Percentiles rank a stretch among this genome's conserved stretches.
These are phyloP conservation scores for Apophysomyces sp. DNA, from an alignment of 371 early-diverging fungal species.

Conservation along the genomic window DNA sequence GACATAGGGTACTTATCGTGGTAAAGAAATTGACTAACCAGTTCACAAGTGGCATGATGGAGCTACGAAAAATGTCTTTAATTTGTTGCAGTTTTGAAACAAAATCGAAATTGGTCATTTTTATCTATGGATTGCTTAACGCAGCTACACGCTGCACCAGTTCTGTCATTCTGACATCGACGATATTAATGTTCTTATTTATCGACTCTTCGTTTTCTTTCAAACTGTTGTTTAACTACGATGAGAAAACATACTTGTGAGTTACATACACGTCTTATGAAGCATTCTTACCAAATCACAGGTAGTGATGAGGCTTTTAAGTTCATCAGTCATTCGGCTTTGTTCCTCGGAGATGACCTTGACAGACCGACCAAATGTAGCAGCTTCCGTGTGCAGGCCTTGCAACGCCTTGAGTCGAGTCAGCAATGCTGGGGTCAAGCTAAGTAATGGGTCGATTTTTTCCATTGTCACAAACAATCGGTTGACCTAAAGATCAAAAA, in stretches of 20 bases:
- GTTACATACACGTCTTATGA: too few relatives aligned
- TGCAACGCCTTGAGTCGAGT: conserved; percentile 80
- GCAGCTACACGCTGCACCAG: conserved; percentile 59
- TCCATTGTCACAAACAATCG: conserved; percentile 72
- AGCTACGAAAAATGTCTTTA: too few relatives aligned
- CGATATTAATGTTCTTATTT: conserved; percentile 64
- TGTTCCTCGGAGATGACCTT: conserved; percentile 75
- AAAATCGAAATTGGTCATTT: not conserved
- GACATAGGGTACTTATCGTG: too few relatives aligned
- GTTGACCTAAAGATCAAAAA: conserved; percentile 50
- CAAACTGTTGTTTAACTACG: conserved; percentile 62
- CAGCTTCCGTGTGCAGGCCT: conserved; percentile 79
- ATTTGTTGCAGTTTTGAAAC: too few relatives aligned
- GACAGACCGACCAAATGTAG: conserved; percentile 75
- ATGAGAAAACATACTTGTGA: not conserved
- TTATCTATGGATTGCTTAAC: conserved; percentile 7
- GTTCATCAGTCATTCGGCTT: conserved; percentile 64
- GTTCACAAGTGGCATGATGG: too few relatives aligned
- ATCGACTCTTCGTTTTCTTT: conserved; percentile 65
- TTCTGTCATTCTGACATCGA: conserved; percentile 66
- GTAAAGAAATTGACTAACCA: too few relatives aligned
- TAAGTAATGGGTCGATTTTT: conserved; percentile 76
- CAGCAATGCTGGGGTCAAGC: conserved; percentile 78
- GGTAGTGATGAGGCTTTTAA: conserved; percentile 65
- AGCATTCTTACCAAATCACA: conserved; percentile 37